A percentile compares a stretch with the other conserved stretches of the same genome.
These are phyloP conservation scores for Sapria himalayana DNA, from an alignment of 345 rosid genomes.

Conservation along the genomic window DNA sequence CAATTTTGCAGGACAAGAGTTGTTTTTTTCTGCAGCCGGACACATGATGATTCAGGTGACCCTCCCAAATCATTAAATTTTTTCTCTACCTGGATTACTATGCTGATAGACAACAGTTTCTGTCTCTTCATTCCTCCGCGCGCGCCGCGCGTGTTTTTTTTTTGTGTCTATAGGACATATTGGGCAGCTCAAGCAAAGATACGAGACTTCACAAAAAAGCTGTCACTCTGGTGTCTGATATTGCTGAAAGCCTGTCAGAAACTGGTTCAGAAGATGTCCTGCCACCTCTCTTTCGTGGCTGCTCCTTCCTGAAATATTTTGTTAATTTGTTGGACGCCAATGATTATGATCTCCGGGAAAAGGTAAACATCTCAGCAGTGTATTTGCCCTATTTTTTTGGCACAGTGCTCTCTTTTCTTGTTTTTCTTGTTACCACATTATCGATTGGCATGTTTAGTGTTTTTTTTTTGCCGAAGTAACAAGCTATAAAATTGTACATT, in stretches of 20 bases:
- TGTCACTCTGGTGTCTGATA: conserved; percentile 52
- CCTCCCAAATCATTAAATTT: no score
- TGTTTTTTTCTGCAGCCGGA: conserved; percentile 63
- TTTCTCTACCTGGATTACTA: no score
- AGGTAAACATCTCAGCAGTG: no score
- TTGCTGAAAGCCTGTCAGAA: conserved; percentile 42
- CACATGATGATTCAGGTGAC: conserved; percentile 72
- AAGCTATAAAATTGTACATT: no score
- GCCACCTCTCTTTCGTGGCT: conserved; percentile 31
- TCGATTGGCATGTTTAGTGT: no score
- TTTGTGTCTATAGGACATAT: conserved; percentile 27
- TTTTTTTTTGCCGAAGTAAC: no score
- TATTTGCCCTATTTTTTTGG: no score
- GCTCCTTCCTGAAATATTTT: conserved; percentile 44
- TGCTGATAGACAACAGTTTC: background rate
- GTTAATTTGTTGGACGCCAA: conserved; percentile 37
- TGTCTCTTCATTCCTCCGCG: background rate
- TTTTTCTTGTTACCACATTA: no score
- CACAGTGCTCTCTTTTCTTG: no score
- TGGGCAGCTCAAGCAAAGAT: conserved; percentile 36
- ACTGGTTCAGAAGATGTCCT: conserved; percentile 22
- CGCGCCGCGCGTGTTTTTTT: background rate
- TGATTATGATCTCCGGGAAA: conserved; percentile 87
- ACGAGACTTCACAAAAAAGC: conserved; percentile 59
- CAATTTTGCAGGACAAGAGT: conserved; percentile 48